phyloP scores from a whole-genome alignment of 2,329 filamentous ascomycete genomes.

The Pseudovirgaria hyperparasitica region DNA sequence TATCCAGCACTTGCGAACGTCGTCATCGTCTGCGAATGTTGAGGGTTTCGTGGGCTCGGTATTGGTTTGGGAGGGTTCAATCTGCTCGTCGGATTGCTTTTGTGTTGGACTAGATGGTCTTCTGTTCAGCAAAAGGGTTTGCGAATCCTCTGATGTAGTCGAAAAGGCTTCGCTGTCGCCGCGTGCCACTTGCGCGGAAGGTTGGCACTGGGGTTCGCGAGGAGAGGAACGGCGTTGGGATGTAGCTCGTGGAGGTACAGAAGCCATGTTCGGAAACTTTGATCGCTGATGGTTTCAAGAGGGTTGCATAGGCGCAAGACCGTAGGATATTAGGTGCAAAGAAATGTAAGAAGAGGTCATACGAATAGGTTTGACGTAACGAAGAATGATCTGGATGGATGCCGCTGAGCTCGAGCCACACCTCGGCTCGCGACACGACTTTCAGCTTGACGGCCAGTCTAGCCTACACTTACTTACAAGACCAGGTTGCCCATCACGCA shows the following conservation, averaged over 20 bases:
- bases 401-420: too few species aligned
- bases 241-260: constrained; percentile 24
- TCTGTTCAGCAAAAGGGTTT: constrained; percentile 32
- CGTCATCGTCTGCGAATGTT: constrained; percentile 15
- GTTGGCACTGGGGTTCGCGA: constrained; percentile 8
- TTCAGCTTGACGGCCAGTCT: too few species aligned
- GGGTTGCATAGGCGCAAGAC: too few species aligned
- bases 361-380: too few species aligned
- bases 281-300: too few species aligned
- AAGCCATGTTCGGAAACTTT: constrained; percentile 28
- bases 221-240: constrained; percentile 20
- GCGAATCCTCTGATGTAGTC: constrained; percentile 30
- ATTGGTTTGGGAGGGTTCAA: constrained; percentile 9
- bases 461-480: too few species aligned
- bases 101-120: constrained; percentile 10
- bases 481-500: too few species aligned
- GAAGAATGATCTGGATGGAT: too few species aligned
- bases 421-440: too few species aligned
- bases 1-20: constrained; percentile 51
- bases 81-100: constrained; percentile 8
- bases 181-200: constrained; percentile 10
- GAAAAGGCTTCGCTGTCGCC: constrained; percentile 22
- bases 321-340: too few species aligned
- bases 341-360: too few species aligned
- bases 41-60: constrained; percentile 8